Evolutionary conservation across 768 basidiomycete species (phyloP).

Genomic region (Calocera viscosa): DNA sequence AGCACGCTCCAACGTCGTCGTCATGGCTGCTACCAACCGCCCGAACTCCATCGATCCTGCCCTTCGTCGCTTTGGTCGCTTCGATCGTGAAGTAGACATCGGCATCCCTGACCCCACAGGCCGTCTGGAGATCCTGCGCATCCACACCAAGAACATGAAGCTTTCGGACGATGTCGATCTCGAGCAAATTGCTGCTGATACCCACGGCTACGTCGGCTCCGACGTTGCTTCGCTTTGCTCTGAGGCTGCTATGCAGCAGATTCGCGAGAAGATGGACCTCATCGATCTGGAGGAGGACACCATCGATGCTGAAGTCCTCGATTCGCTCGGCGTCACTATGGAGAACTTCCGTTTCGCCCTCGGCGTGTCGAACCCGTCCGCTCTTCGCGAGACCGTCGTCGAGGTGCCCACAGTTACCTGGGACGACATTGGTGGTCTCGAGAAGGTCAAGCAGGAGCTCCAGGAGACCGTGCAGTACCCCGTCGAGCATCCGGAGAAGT

Average conservation of each 20-base stretch:
- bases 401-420: slow-evolving; percentile 97
- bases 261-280: slow-evolving; percentile 99
- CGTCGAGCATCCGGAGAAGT: slow-evolving; percentile 99
- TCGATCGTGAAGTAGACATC: slow-evolving; percentile 98
- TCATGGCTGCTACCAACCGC: slow-evolving; percentile 98
- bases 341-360: slow-evolving; percentile 99
- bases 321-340: slow-evolving; percentile 98
- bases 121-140: slow-evolving; percentile 94
- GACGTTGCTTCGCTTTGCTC: slow-evolving; percentile 96
- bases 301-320: slow-evolving; percentile 97
- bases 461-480: slow-evolving; percentile 99
- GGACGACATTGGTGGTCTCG: slow-evolving; percentile 99
- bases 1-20: slow-evolving; percentile 96
- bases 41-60: slow-evolving; percentile 99
- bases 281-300: slow-evolving; percentile 95
- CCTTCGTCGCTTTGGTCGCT: slow-evolving; percentile 95
- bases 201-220: slow-evolving; percentile 98
- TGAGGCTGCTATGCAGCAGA: slow-evolving; percentile 99
- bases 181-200: slow-evolving; percentile 98
- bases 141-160: slow-evolving; percentile 99
- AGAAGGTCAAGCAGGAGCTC: slow-evolving; percentile 97
- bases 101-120: slow-evolving; percentile 99
- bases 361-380: slow-evolving; percentile 93
- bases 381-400: slow-evolving; percentile 96
- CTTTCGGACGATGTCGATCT: slow-evolving; percentile 91